These are phyloP conservation scores for Suillus placidus DNA, from an alignment of 768 basidiomycete genomes.

Conservation along the genomic window DNA sequence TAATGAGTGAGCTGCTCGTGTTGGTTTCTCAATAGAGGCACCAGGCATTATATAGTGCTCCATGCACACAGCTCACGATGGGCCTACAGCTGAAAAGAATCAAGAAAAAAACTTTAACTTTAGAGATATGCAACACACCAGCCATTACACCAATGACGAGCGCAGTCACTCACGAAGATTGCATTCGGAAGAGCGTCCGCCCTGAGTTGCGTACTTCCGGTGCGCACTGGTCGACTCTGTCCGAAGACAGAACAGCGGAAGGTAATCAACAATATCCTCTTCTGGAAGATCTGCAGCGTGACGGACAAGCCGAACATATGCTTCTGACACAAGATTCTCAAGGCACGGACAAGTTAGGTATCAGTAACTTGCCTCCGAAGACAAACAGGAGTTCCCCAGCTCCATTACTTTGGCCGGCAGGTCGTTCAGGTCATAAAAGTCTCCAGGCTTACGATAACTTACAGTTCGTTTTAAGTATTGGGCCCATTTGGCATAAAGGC, in stretches of 20 bases:
- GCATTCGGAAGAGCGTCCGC: not conserved
- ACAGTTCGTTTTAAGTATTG: not conserved
- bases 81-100: not conserved
- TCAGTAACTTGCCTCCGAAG: not conserved
- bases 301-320: not conserved
- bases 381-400: not conserved
- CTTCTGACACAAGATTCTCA: not conserved
- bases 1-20: constrained; percentile 2
- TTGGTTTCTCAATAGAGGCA: not conserved
- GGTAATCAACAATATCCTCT: not conserved
- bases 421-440: not conserved
- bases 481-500: not conserved
- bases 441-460: not conserved
- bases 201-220: constrained; percentile 6
- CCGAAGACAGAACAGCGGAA: not conserved
- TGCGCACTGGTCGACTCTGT: not conserved
- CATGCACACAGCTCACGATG: not conserved
- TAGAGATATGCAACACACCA: not conserved
- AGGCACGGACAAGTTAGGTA: not conserved
- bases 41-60: not conserved
- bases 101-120: not conserved
- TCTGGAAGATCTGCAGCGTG: not conserved
- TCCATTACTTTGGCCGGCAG: not conserved
- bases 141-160: not conserved
- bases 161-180: not conserved